phyloP scores from a whole-genome alignment of 441 rosid species.

The Hura crepitans region DNA sequence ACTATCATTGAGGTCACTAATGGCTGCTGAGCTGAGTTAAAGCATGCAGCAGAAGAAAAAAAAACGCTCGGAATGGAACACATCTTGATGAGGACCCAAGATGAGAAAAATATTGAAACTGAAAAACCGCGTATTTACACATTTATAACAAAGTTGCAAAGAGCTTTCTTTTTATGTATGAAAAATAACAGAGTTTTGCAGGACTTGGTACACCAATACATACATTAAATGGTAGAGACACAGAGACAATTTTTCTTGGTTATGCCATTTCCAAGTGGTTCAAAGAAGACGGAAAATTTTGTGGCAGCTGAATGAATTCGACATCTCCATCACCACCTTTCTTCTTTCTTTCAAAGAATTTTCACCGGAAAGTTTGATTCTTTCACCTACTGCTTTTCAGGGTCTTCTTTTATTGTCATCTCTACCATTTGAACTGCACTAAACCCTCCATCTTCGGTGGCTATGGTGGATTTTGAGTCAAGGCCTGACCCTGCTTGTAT shows the following conservation, averaged over 20 bases:
- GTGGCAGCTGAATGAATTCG: slow-evolving; percentile 30
- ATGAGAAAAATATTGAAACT: slow-evolving; percentile 21
- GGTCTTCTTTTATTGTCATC: slow-evolving; percentile 72
- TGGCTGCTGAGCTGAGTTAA: not conserved
- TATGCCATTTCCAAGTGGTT: slow-evolving; percentile 21
- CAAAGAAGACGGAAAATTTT: slow-evolving; percentile 42
- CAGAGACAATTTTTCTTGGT: slow-evolving; percentile 19
- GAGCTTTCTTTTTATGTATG: slow-evolving; percentile 41
- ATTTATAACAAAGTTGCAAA: slow-evolving; percentile 33
- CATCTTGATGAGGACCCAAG: not conserved
- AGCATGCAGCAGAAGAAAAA: no score
- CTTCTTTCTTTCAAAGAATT: slow-evolving; percentile 31
- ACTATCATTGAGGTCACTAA: slow-evolving; percentile 25
- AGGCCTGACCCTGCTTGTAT: slow-evolving; percentile 74
- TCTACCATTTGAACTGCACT: slow-evolving; percentile 57
- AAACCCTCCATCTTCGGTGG: slow-evolving; percentile 61
- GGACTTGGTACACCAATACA: slow-evolving; percentile 32
- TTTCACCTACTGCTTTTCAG: slow-evolving; percentile 44
- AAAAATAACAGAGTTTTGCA: slow-evolving; percentile 33
- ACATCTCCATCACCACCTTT: slow-evolving; percentile 19
- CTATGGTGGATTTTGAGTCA: slow-evolving; percentile 64
- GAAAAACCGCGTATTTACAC: slow-evolving; percentile 62
- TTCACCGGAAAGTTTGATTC: slow-evolving; percentile 26
- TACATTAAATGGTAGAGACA: slow-evolving; percentile 47
- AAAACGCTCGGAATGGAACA: not conserved